Percentiles rank a stretch among this genome's conserved stretches.
Evolutionary conservation across 257 asterid species (phyloP).

Genomic region (Fraxinus cuspidata): DNA sequence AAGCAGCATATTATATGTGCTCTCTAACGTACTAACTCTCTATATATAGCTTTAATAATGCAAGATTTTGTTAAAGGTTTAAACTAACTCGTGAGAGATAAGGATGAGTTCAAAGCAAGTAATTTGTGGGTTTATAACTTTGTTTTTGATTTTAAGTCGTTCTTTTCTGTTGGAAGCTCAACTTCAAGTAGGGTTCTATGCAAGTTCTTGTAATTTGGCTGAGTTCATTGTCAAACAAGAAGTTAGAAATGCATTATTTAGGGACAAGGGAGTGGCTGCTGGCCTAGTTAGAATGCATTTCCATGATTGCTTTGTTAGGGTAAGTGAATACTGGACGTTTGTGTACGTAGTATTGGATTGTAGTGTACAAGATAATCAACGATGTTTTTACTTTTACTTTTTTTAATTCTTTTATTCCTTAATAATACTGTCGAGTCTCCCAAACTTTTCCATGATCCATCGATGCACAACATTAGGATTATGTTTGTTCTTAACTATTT

Average conservation of each 20-base stretch:
- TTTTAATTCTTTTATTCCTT: too few species aligned
- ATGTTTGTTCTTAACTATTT: too few species aligned
- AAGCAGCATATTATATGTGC: neutral
- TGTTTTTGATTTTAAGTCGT: conserved; percentile 23
- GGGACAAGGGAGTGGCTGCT: conserved; percentile 64
- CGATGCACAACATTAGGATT: too few species aligned
- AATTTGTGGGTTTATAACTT: conserved; percentile 6
- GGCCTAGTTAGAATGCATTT: conserved; percentile 84
- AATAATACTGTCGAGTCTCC: too few species aligned
- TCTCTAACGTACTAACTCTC: conserved; percentile 4
- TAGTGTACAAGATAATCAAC: too few species aligned
- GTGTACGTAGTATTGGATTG: too few species aligned
- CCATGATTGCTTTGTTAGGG: conserved; percentile 87
- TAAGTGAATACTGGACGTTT: conserved; percentile 19
- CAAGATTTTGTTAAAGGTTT: conserved; percentile 11
- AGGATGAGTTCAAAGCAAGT: conserved; percentile 34
- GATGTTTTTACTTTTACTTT: too few species aligned
- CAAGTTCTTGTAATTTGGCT: conserved; percentile 44
- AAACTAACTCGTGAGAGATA: neutral
- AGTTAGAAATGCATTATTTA: conserved; percentile 46
- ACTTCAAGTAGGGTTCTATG: conserved; percentile 63
- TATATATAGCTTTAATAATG: conserved; percentile 32
- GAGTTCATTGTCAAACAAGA: conserved; percentile 61
- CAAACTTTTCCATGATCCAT: too few species aligned
- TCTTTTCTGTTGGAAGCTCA: conserved; percentile 40